A percentile compares a stretch with the other conserved stretches of the same genome.
Evolutionary conservation across 2,329 filamentous ascomycete species (phyloP).

Genomic region (Helotiales sp.): DNA sequence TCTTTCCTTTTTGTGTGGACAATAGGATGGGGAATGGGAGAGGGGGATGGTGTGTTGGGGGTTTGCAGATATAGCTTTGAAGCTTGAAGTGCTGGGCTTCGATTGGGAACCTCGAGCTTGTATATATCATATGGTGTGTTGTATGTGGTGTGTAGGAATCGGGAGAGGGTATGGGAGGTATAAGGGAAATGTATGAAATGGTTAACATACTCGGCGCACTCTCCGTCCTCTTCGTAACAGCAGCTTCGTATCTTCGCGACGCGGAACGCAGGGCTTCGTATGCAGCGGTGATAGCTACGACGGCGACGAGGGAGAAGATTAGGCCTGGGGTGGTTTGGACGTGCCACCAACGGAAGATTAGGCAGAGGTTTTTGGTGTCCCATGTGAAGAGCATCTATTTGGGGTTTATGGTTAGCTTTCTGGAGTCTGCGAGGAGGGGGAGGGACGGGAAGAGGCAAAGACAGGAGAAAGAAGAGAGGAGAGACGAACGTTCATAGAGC

Average conservation of each 20-base stretch:
- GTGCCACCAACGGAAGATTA: slow-evolving; percentile 92
- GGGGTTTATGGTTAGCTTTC: background rate
- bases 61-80: too few species aligned
- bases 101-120: too few species aligned
- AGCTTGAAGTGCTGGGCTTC: too few species aligned
- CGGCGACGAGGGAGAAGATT: slow-evolving; percentile 76
- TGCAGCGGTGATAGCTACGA: slow-evolving; percentile 82
- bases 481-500: slow-evolving; percentile 73
- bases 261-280: slow-evolving; percentile 86
- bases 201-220: slow-evolving; percentile 32
- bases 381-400: slow-evolving; percentile 95
- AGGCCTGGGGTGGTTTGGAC: slow-evolving; percentile 73
- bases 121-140: too few species aligned
- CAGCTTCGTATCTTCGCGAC: slow-evolving; percentile 73
- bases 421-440: background rate
- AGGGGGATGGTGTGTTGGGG: slow-evolving; percentile 5
- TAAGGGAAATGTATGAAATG: background rate
- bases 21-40: background rate
- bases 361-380: slow-evolving; percentile 91
- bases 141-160: too few species aligned
- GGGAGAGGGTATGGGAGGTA: background rate
- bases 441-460: too few species aligned
- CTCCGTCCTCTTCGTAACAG: slow-evolving; percentile 25
- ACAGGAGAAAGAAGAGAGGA: background rate
- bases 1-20: slow-evolving; percentile 12